Conservation (phyloP, 305 asterid genomes). For the Stenogyne calaminthoides region DNA sequence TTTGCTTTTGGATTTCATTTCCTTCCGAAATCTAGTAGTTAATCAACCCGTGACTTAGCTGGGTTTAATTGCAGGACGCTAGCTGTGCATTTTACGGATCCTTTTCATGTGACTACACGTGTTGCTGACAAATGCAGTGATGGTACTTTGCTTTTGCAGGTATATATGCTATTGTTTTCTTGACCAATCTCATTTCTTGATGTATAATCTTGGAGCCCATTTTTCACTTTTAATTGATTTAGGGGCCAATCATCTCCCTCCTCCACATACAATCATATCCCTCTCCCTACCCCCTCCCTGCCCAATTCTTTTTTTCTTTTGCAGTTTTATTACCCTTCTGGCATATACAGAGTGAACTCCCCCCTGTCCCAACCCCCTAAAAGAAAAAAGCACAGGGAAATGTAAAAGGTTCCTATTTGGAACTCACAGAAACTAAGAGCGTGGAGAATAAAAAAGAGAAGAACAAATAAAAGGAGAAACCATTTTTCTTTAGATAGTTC, state of each 20-base stretch:
- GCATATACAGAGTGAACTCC: neutral
- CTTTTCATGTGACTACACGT: slow-evolving; percentile 84
- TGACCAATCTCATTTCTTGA: slow-evolving; percentile 13
- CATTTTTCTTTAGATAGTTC: neutral
- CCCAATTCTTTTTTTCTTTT: neutral
- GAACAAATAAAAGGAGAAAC: neutral
- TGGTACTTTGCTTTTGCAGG: slow-evolving; percentile 97
- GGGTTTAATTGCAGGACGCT: slow-evolving; percentile 62
- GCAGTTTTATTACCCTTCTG: neutral
- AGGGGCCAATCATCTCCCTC: neutral
- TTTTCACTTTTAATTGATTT: slow-evolving; percentile 5
- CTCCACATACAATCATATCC: neutral
- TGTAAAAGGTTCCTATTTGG: neutral
- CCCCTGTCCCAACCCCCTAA: neutral
- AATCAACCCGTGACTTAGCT: slow-evolving; percentile 30
- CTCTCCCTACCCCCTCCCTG: too few relatives aligned
- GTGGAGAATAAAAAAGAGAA: neutral
- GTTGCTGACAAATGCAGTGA: slow-evolving; percentile 91
- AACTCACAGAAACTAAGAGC: neutral
- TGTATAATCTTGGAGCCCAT: slow-evolving; percentile 4
- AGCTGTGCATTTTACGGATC: slow-evolving; percentile 97
- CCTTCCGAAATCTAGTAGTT: slow-evolving; percentile 23
- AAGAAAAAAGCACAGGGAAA: neutral
- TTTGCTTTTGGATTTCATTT: slow-evolving; percentile 24
- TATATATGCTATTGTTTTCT: slow-evolving; percentile 34